Evolutionary conservation across 2,329 filamentous ascomycete species (phyloP).

Genomic region (Epicoccum nigrum): DNA sequence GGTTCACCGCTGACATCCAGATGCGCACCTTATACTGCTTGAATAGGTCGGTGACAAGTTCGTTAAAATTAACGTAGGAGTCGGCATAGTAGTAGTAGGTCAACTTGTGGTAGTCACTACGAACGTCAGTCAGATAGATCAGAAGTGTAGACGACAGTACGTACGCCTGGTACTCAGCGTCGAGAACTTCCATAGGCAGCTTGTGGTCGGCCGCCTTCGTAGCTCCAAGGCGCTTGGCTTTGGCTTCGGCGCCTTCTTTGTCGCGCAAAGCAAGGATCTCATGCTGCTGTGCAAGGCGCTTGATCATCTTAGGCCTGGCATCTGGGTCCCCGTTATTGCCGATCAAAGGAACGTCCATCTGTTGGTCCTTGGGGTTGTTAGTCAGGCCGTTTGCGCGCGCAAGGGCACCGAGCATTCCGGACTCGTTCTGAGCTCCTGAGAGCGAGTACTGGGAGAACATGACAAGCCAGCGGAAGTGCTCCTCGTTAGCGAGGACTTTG

Average conservation of each 20-base stretch:
- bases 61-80: conserved; percentile 98
- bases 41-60: conserved; percentile 94
- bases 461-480: conserved; percentile 98
- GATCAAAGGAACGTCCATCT: conserved; percentile 63
- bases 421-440: conserved; percentile 40
- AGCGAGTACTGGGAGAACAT: conserved; percentile 79
- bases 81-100: conserved; percentile 99
- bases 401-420: conserved; percentile 59
- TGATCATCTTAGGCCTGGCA: conserved; percentile 95
- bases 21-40: conserved; percentile 99
- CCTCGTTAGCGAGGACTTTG: conserved; percentile 89
- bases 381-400: conserved; percentile 43
- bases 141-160: conserved; percentile 46
- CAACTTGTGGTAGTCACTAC: conserved; percentile 96
- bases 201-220: conserved; percentile 95
- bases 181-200: conserved; percentile 96
- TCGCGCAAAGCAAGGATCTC: conserved; percentile 88
- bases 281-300: conserved; percentile 87
- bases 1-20: conserved; percentile 99
- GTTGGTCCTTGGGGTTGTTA: conserved; percentile 49
- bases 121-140: conserved; percentile 9
- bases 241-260: conserved; percentile 97
- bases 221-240: conserved; percentile 95
- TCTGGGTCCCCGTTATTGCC: conserved; percentile 58
- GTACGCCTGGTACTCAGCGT: conserved; percentile 98